These are phyloP conservation scores for Trichoderma brevicompactum DNA, from an alignment of 2,329 filamentous ascomycete genomes.

Conservation along the genomic window DNA sequence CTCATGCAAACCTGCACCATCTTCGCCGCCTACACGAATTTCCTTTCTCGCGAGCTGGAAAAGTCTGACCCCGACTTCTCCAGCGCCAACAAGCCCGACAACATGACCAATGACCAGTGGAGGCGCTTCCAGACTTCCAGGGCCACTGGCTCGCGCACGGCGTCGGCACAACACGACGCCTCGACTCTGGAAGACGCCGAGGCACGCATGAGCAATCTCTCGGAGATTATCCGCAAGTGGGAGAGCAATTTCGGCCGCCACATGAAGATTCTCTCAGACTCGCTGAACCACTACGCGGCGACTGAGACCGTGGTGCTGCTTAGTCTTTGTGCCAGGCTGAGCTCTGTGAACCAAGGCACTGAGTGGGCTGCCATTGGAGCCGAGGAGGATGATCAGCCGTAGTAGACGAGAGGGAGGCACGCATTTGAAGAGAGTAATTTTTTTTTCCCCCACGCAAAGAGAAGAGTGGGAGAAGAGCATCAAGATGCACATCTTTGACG, in stretches of 20 bases:
- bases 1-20: conserved; percentile 94
- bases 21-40: conserved; percentile 89
- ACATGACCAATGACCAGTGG: conserved; percentile 67
- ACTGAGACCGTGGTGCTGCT: conserved; percentile 95
- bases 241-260: conserved; percentile 92
- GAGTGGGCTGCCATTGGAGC: conserved; percentile 63
- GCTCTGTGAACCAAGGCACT: conserved; percentile 78
- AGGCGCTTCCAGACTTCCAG: conserved; percentile 57
- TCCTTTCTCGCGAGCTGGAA: conserved; percentile 81
- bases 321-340: conserved; percentile 81
- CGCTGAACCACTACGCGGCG: conserved; percentile 94
- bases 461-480: too few species aligned
- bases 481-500: not conserved
- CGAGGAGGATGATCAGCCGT: conserved; percentile 55
- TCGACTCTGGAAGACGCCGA: conserved; percentile 47
- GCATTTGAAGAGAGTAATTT: too few species aligned
- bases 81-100: conserved; percentile 60
- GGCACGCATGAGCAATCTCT: conserved; percentile 71
- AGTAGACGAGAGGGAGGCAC: not conserved
- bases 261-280: conserved; percentile 90
- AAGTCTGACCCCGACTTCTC: conserved; percentile 80
- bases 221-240: conserved; percentile 87
- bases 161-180: conserved; percentile 38
- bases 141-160: conserved; percentile 42
- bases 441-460: too few species aligned